phyloP scores from a whole-genome alignment of 768 basidiomycete genomes.

The Phaeolepiota aurea region DNA sequence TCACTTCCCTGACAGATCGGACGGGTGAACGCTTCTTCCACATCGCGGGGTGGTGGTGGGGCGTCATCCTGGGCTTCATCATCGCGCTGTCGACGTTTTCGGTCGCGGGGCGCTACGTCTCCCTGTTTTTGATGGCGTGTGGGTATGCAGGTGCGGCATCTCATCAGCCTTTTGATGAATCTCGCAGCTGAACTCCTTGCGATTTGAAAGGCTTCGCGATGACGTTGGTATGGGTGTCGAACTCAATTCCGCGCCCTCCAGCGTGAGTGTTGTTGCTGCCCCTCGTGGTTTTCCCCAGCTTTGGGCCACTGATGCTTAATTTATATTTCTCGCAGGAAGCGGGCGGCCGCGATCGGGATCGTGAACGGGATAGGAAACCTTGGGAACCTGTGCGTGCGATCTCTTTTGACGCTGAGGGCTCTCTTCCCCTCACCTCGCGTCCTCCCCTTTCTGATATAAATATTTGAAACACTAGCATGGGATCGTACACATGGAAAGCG shows the following conservation, averaged over 20 bases:
- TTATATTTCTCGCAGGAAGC: no score
- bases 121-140: slow-evolving; percentile 55
- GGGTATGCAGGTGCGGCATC: slow-evolving; percentile 32
- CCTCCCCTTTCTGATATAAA: background rate
- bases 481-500: slow-evolving; percentile 54
- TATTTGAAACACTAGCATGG: slow-evolving; percentile 28
- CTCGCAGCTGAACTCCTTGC: background rate
- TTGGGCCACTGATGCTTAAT: no score
- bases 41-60: slow-evolving; percentile 49
- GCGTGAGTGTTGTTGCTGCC: slow-evolving; percentile 21
- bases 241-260: slow-evolving; percentile 52
- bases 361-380: slow-evolving; percentile 52
- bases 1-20: slow-evolving; percentile 33
- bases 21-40: slow-evolving; percentile 65
- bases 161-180: background rate
- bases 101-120: slow-evolving; percentile 47
- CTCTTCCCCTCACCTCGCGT: background rate
- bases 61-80: slow-evolving; percentile 50
- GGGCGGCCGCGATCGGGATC: slow-evolving; percentile 51
- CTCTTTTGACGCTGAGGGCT: slow-evolving; percentile 1
- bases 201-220: slow-evolving; percentile 26
- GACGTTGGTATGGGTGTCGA: slow-evolving; percentile 57
- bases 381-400: slow-evolving; percentile 50
- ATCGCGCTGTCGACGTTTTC: slow-evolving; percentile 47
- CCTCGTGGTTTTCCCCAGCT: background rate